Base-by-base conservation (phyloP, 2,329 filamentous ascomycete species). In the Beauveria varroae region DNA sequence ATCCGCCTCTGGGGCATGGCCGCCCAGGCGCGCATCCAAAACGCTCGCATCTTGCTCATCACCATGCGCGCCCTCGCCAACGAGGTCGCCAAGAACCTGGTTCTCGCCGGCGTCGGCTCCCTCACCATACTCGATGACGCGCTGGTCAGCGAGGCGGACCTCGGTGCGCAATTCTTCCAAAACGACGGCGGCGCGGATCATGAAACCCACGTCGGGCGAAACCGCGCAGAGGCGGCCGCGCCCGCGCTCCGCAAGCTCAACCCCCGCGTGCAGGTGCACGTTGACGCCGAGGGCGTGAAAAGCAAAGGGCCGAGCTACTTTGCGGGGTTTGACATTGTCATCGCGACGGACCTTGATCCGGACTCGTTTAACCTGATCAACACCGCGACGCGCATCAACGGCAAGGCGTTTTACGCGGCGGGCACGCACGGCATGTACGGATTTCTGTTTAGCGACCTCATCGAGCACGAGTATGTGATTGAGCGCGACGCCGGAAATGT, bases 1-100 rank as follows among this genome's bases (percentile, higher is more conserved):
- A 97, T 99, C 69, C 89, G 95, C 59, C 86, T 99, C 34, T 99
- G 95, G 95, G 95, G 95, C 49, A 90, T 98, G 70, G 87, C 95
- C 69, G 95, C 95, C 7, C 95, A 99, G 74, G 89, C 96, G 72
- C 91, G 89, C 71, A 92, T 99, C 62, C 91, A 93, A 68, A 89
- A 84, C 63, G 91, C 95, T 63, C 92, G 92, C 70, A 89, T 99
- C 67, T 86, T 98, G 51, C 85, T 99, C 64, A 88, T 99, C 67
- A 92, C 87, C 34, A 86, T 96, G 73, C 90, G 89, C 70, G 92
- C 90, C 1, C 84, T 99, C 18, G 92, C 90, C 62, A 96, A 93
- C 72, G 95, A 99, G 76, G 89, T 98, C 60, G 93, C 95, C 65
- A 99, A 99, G 79, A 99, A 98, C 72, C 86, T 99, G 24, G 93